phyloP scores from a whole-genome alignment of 305 asterid genomes.

The Rubia peregrina region DNA sequence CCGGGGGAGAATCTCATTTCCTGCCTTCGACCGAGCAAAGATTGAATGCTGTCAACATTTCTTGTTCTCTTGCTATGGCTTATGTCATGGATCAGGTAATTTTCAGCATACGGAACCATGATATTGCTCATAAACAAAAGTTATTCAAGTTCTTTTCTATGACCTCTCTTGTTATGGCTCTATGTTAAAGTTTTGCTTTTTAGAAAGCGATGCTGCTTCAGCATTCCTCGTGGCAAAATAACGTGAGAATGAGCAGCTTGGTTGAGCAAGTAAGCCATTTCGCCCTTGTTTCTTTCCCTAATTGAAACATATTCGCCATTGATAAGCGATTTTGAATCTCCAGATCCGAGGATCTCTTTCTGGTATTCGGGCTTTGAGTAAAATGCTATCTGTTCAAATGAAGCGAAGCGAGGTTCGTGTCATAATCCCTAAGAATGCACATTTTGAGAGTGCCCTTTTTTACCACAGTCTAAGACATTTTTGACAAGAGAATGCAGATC shows the following conservation, averaged over 20 bases:
- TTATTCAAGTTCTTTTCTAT: no score
- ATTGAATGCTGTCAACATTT: slow-evolving; percentile 65
- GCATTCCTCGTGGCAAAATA: slow-evolving; percentile 95
- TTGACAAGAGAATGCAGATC: slow-evolving; percentile 41
- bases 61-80: slow-evolving; percentile 79
- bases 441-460: background rate
- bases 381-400: slow-evolving; percentile 61
- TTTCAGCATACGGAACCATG: no score
- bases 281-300: slow-evolving; percentile 36
- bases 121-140: no score
- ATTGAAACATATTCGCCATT: background rate
- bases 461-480: slow-evolving; percentile 51
- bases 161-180: no score
- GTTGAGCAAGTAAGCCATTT: slow-evolving; percentile 35
- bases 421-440: background rate
- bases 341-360: slow-evolving; percentile 87
- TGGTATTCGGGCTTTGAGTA: slow-evolving; percentile 70
- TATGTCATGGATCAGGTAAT: slow-evolving; percentile 98
- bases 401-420: slow-evolving; percentile 69
- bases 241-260: slow-evolving; percentile 79
- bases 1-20: slow-evolving; percentile 26
- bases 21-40: slow-evolving; percentile 53
- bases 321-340: slow-evolving; percentile 15
- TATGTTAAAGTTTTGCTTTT: slow-evolving; percentile 17
- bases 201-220: slow-evolving; percentile 91